Conservation (phyloP, 768 basidiomycete species). For the Chalciporus pseudorubinellus region DNA sequence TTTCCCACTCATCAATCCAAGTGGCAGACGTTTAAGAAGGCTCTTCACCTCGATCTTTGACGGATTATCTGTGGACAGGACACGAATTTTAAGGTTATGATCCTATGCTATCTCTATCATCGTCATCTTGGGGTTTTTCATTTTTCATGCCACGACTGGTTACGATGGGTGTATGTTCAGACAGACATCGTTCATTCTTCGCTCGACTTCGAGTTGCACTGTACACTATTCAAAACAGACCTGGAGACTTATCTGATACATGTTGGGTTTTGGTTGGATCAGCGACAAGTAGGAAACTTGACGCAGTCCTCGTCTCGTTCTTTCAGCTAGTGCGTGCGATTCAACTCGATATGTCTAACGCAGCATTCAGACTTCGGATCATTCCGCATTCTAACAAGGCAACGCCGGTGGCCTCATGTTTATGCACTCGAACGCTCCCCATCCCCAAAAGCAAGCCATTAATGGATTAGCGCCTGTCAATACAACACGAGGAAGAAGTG, state of each 20-base stretch:
- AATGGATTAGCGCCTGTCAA: no score
- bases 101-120: constrained; percentile 19
- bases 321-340: no score
- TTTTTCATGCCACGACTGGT: constrained; percentile 16
- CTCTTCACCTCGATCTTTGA: constrained; percentile 27
- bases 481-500: neutral
- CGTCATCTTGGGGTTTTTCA: constrained; percentile 2
- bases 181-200: constrained; percentile 8
- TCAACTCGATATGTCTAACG: no score
- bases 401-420: no score
- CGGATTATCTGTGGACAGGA: neutral
- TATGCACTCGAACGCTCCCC: no score
- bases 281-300: neutral
- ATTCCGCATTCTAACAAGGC: no score
- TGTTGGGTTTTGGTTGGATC: neutral
- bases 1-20: constrained; percentile 31
- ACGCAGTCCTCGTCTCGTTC: no score
- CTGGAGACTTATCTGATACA: neutral
- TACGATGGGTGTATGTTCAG: constrained; percentile 7
- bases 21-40: constrained; percentile 32
- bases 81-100: constrained; percentile 12
- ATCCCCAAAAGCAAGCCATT: no score
- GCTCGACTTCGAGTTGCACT: constrained; percentile 19
- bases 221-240: constrained; percentile 28
- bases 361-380: no score